Base-by-base conservation (phyloP, 148 eudicot species). In the Arctostaphylos glauca region DNA sequence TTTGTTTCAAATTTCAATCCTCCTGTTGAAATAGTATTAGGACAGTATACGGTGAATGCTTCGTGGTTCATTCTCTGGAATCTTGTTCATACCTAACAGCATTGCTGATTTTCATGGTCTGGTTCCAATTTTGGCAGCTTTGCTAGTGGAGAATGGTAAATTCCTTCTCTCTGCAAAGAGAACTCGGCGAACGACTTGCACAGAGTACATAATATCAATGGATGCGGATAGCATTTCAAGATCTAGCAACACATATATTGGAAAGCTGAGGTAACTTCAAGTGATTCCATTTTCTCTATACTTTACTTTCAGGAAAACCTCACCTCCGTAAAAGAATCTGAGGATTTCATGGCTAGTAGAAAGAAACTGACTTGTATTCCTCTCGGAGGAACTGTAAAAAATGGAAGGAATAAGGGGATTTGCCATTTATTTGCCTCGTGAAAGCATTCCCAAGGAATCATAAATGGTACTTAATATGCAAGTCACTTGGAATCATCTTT, bases 111-210 rank as follows among this genome's bases (percentile, higher is more conserved):
- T 31, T 80, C 10, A 25, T 80, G 18, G 56, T 86, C 48, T 64
- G 68, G 6, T 74, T 53, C 19, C 38, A 49, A 52, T 38, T 25
- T 60, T 62, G 81, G 81, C 87, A 86, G 93, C 90, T 64, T 86
- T 89, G 86, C 82, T 90, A 46, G 93, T 86, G 73, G 91, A 90
- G 67, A 90, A 87, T 75, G 93, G 93, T 48, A 90, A 90, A 54
- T 90, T 90, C 82, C 93, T 90, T 81, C 91, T 90, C 80, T 89
- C 91, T 83, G 93, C 93, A 76, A 90, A 90, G 87, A 82, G 93
- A 86, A 90, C 91, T 18, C 86, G 93, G 16, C 79, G 93, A 53
- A 89, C 93, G 31, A 89, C 93, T 70, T 89, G 84, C 82, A 90
- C 93, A 6, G 93, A 90, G 85, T 90, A 90, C 81, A 86, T 90